phyloP scores from a whole-genome alignment of 305 asterid genomes.

The Caryopteris hybrid region DNA sequence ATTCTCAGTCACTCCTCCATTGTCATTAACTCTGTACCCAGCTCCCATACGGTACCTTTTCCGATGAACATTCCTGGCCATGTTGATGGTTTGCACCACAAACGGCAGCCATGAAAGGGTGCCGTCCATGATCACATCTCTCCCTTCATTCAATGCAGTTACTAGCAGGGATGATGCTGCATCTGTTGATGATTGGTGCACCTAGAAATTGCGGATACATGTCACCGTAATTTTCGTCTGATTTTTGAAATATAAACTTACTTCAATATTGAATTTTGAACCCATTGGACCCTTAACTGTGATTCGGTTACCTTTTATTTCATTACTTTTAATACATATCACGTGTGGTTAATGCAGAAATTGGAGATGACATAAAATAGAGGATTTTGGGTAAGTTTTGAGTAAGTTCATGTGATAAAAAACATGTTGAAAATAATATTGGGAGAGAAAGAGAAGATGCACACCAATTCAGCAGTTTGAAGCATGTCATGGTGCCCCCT shows the following conservation, averaged over 20 bases:
- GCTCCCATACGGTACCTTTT: slow-evolving; percentile 89
- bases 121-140: slow-evolving; percentile 98
- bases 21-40: slow-evolving; percentile 64
- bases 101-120: slow-evolving; percentile 95
- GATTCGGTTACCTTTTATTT: too few relatives aligned
- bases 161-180: slow-evolving; percentile 98
- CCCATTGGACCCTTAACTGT: too few relatives aligned
- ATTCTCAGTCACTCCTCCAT: slow-evolving; percentile 67
- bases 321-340: too few relatives aligned
- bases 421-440: not conserved
- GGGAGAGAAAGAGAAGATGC: not conserved
- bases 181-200: slow-evolving; percentile 96
- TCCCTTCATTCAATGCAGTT: slow-evolving; percentile 95
- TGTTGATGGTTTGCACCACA: slow-evolving; percentile 88
- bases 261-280: too few relatives aligned
- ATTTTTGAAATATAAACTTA: too few relatives aligned
- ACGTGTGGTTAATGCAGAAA: too few relatives aligned
- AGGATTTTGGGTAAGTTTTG: too few relatives aligned
- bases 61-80: slow-evolving; percentile 92
- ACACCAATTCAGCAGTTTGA: slow-evolving; percentile 89
- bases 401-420: too few relatives aligned
- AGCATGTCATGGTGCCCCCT: slow-evolving; percentile 95
- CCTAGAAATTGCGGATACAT: slow-evolving; percentile 35
- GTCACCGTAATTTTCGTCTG: too few relatives aligned
- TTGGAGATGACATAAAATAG: too few relatives aligned